Percentiles rank a stretch among this genome's conserved stretches.
These are phyloP conservation scores for Fistulifera pelliculosa DNA, from an alignment of 108 stramenopile species.

Conservation along the genomic window DNA sequence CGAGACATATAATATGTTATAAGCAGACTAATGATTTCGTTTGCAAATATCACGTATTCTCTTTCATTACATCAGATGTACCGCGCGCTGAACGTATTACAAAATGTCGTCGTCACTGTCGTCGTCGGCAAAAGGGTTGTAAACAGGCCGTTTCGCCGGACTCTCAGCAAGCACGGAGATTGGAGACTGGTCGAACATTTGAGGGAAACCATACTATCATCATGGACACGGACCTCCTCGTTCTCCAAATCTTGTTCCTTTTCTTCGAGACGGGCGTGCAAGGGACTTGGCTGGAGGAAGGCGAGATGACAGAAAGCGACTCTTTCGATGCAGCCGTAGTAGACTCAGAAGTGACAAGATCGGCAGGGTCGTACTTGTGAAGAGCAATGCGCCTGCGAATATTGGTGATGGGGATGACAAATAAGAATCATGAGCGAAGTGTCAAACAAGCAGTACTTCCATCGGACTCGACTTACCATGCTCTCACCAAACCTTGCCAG, in stretches of 20 bases:
- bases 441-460: background rate
- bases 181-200: background rate
- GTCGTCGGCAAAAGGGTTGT: background rate
- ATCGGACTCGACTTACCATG: slow-evolving; percentile 49
- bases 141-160: background rate
- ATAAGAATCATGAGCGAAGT: background rate
- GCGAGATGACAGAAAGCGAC: too few species aligned
- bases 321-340: too few species aligned
- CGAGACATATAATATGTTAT: slow-evolving; percentile 32
- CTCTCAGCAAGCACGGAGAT: background rate
- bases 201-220: background rate
- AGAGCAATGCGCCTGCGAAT: slow-evolving; percentile 45
- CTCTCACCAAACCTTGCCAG: slow-evolving; percentile 67
- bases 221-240: background rate
- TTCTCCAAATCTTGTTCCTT: background rate
- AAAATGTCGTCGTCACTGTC: slow-evolving; percentile 16
- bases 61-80: too few species aligned
- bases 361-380: slow-evolving; percentile 70
- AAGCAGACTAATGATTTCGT: too few species aligned
- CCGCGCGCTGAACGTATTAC: too few species aligned
- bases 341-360: slow-evolving; percentile 17
- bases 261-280: background rate
- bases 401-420: slow-evolving; percentile 4
- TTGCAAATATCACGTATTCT: too few species aligned
- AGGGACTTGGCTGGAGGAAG: background rate